Base-by-base conservation (phyloP, 1,139 yeast genomes). In the Kodamaea suecica region DNA sequence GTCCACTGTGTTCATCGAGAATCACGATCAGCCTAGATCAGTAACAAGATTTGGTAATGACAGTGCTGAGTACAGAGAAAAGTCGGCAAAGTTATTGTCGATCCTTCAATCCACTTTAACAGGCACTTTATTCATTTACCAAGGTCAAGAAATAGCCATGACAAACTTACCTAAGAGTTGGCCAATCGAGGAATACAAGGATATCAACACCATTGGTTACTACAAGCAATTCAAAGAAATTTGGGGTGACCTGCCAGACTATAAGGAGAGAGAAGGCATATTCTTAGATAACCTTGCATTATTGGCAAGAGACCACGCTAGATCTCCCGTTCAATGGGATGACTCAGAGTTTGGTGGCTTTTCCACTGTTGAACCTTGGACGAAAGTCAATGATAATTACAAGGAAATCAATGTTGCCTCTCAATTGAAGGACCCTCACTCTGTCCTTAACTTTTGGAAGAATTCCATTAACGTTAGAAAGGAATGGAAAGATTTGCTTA, bases 251-350 rank as follows among this genome's bases (percentile, higher is more conserved):
- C 58, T 59, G 17, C 49, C 61, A 10, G 57, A 51, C 36, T 48
- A 51, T 31, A 43, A 52, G 21, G 59, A 56, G 27, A 54, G 57
- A 40, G 52, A 57, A 40, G 46, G 50, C 27, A 43, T 45, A 31
- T 55, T 63, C 37, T 42, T 69, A 57, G 63, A 63, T 36, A 49
- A 44, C 20, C 53, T 70, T 39, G 56, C 59, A 38, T 47, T 67
- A 35, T 41, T 67, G 12, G 73, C 77, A 8, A 63, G 81, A 51
- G 81, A 76, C 48, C 66, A 78, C 45, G 71, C 80, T 5, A 64
- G 83, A 51, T 65, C 79, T 5, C 83, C 83, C 20, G 73, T 77
- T 44, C 82, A 75, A 50, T 77, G 83, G 83, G 70, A 67, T 40
- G 50, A 51, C 31, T 48, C 63, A 2, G 59, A 49, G 9, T 48